These are phyloP conservation scores for Chlamydomonas incerta DNA, from an alignment of 139 green algal species.

Conservation along the genomic window DNA sequence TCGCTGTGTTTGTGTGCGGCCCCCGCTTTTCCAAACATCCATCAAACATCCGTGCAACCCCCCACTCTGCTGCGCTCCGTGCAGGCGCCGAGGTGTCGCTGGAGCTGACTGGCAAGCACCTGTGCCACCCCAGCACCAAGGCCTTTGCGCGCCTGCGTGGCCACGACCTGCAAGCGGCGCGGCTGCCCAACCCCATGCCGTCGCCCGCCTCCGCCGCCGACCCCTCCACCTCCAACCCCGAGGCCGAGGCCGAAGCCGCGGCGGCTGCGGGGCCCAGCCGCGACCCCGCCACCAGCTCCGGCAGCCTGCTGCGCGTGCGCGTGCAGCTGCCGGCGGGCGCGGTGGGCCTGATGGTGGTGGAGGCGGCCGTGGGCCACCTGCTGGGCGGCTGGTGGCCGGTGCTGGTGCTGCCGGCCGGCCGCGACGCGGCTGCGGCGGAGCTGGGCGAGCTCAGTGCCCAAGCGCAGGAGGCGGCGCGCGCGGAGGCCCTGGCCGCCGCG, in stretches of 20 bases:
- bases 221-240: not conserved
- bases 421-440: constrained; percentile 1
- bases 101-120: not conserved
- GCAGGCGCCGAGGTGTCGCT: constrained; percentile 1
- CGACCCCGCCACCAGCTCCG: not conserved
- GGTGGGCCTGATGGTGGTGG: constrained; percentile 32
- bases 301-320: not conserved
- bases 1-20: too few species aligned
- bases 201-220: not conserved
- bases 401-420: constrained; percentile 23
- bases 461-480: not conserved
- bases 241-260: too few species aligned
- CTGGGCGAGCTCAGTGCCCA: not conserved
- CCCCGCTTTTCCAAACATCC: too few species aligned
- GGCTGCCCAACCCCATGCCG: not conserved
- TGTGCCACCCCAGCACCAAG: not conserved
- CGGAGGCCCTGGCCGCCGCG: too few species aligned
- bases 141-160: constrained; percentile 18
- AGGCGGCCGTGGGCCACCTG: constrained; percentile 35
- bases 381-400: constrained; percentile 30
- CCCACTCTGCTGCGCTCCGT: too few species aligned
- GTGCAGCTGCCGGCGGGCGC: not conserved
- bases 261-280: too few species aligned
- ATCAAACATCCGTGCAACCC: too few species aligned
- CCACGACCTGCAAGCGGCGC: not conserved